Base-by-base conservation (phyloP, 108 stramenopile species). In the Hondaea fermentalgiana region DNA sequence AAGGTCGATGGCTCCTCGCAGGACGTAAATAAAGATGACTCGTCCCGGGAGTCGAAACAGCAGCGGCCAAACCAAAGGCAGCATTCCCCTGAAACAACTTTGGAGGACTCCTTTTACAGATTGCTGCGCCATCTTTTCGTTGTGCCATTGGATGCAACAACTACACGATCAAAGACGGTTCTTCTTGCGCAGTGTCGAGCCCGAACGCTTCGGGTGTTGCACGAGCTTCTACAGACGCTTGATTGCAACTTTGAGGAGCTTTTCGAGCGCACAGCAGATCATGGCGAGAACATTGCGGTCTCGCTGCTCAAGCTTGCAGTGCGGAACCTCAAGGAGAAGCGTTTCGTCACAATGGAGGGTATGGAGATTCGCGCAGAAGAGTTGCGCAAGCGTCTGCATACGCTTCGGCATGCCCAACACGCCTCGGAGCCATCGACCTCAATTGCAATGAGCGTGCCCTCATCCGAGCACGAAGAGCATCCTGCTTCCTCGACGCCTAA, bases 161-260 rank as follows among this genome's bases (percentile, higher is more conserved):
- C 45, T 12, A 53, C 51, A 23, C 45, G 76, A 6, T 83, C 76
- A 12, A 83, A 83, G 76, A 83, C 45, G n/a, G 76, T 83, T 47
- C 51, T 83, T 43, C 51, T 83, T 12, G 76, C 76, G 45, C 76
- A 83, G 51, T 83, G 76, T 45, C 45, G 76, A 53, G 76, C 76
- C 8, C 76, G 76, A 23, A 83, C 76, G 8, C 28, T 83, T n/a
- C 45, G 51, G 0, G 76, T 83, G 49, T 23, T 83, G 45, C 76
- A 53, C 23, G 76, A 83, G 76, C 45, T 83, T 12, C 23, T 83
- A 3, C 76, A 83, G 76, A 83, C 76, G 45, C 76, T 25, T 0
- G 76, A 83, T 45, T 83, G 76, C 23, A 53, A 83, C 51, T 83
- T 83, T 35, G 76, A 83, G 23, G 49, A 83, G 51, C 76, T 83